These are phyloP conservation scores for Microbotryum silenes-acaulis DNA, from an alignment of 1,284 basidiomycete genomes.

Conservation along the genomic window DNA sequence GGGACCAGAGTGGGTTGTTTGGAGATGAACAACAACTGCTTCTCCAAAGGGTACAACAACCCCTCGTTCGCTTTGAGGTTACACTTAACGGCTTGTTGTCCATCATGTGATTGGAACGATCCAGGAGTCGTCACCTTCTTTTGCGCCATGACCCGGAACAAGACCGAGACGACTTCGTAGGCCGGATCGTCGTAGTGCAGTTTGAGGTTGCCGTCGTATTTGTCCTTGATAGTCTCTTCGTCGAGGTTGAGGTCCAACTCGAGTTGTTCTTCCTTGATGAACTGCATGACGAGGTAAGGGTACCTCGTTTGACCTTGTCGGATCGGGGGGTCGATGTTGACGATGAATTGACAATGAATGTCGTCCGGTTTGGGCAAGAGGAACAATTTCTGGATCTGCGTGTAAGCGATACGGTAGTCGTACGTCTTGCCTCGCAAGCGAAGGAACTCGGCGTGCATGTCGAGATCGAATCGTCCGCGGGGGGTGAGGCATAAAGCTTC, in stretches of 20 bases:
- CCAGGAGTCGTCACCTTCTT: conserved; percentile 84
- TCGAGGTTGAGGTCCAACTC: conserved; percentile 90
- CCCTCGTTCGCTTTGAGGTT: conserved; percentile 97
- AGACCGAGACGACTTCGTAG: conserved; percentile 88
- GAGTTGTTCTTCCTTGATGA: conserved; percentile 91
- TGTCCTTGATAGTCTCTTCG: conserved; percentile 51
- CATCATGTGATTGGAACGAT: conserved; percentile 67
- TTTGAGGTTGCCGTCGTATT: conserved; percentile 69
- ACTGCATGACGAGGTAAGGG: conserved; percentile 96
- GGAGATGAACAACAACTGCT: conserved; percentile 95
- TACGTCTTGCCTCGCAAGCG: conserved; percentile 95
- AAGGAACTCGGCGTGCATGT: conserved; percentile 92
- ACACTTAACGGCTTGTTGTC: conserved; percentile 65
- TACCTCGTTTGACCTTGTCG: conserved; percentile 97
- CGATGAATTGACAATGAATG: conserved; percentile 87
- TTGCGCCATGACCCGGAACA: conserved; percentile 82
- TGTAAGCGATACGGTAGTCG: conserved; percentile 96
- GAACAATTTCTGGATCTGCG: conserved; percentile 82
- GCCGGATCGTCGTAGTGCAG: conserved; percentile 89
- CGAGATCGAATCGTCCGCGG: conserved; percentile 49
- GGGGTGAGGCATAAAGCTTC: conserved; percentile 96
- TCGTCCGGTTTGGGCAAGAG: conserved; percentile 90
- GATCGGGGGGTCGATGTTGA: conserved; percentile 84
- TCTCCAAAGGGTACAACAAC: conserved; percentile 95
- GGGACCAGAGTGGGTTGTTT: conserved; percentile 91